Evolutionary conservation across 768 basidiomycete species (phyloP).

Genomic region (Tulasnella calospora): DNA sequence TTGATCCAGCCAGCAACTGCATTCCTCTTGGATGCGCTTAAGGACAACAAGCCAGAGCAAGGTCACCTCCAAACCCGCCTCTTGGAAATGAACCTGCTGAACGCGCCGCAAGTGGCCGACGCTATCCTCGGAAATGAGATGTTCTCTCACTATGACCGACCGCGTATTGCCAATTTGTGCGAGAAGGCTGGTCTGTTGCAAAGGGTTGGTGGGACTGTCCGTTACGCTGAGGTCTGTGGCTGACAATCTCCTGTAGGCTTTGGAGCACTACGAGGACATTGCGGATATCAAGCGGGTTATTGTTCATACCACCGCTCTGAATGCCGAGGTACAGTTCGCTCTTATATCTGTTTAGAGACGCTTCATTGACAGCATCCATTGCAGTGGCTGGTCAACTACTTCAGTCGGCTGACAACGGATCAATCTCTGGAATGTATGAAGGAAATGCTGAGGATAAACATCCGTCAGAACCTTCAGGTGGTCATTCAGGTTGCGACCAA

Average conservation of each 20-base stretch:
- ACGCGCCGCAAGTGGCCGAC: slow-evolving; percentile 98
- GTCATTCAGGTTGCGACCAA: slow-evolving; percentile 98
- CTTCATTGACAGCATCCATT: background rate
- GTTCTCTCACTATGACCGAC: slow-evolving; percentile 94
- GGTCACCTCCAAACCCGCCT: slow-evolving; percentile 92
- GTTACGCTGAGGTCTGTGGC: slow-evolving; percentile 19
- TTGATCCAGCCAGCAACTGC: slow-evolving; percentile 99
- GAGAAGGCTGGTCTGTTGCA: slow-evolving; percentile 97
- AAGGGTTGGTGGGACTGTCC: slow-evolving; percentile 52
- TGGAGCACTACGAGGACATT: slow-evolving; percentile 97
- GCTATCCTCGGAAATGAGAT: slow-evolving; percentile 98
- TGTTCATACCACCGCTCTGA: slow-evolving; percentile 81
- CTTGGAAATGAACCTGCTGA: slow-evolving; percentile 94
- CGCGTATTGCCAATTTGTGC: slow-evolving; percentile 94
- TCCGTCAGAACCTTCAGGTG: slow-evolving; percentile 93
- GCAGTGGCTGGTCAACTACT: slow-evolving; percentile 95
- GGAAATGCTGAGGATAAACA: slow-evolving; percentile 95
- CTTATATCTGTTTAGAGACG: background rate
- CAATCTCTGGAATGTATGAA: slow-evolving; percentile 94
- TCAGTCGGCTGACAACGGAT: slow-evolving; percentile 93
- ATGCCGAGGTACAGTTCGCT: slow-evolving; percentile 60
- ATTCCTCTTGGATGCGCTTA: slow-evolving; percentile 93
- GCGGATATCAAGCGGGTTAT: slow-evolving; percentile 98
- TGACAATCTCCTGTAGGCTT: slow-evolving; percentile 54
- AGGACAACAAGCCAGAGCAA: slow-evolving; percentile 98